Percentiles rank a stretch among this genome's conserved stretches.
Conservation (phyloP, 306 rosid genomes). For the Mimosa pudica region DNA sequence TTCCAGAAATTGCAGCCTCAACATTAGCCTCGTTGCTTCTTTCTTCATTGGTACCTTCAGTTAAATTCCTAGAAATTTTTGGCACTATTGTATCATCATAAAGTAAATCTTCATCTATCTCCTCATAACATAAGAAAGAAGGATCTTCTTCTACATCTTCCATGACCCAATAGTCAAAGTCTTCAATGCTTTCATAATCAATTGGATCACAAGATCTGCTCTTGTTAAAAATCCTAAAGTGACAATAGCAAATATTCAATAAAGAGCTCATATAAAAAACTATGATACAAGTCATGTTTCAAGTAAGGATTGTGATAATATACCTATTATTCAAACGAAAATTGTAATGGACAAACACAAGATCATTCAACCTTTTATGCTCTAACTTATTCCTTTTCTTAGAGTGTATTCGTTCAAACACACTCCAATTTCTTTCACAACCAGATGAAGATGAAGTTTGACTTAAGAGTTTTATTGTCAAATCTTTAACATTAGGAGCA, state of each 20-base stretch:
- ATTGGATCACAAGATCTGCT: neutral
- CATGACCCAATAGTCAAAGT: neutral
- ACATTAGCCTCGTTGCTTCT: neutral
- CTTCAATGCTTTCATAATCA: neutral
- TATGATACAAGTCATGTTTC: neutral
- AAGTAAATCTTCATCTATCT: neutral
- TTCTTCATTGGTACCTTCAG: neutral
- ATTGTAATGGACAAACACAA: neutral
- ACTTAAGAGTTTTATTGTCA: neutral
- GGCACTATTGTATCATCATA: neutral
- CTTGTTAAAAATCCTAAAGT: neutral
- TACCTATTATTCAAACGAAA: neutral
- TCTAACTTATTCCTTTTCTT: neutral
- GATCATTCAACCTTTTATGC: neutral
- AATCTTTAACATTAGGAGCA: neutral
- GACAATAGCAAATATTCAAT: neutral
- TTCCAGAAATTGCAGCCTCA: neutral
- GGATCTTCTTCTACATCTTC: neutral
- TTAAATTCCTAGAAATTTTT: neutral
- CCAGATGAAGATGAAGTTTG: neutral
- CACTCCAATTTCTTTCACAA: neutral
- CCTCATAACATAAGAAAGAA: neutral
- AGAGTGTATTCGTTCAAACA: neutral
- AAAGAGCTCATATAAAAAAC: neutral
- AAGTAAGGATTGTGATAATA: neutral